Percentiles rank a stretch among this genome's conserved stretches.
Evolutionary conservation across 2,329 filamentous ascomycete genomes (phyloP).

Genomic region (Fusarium begoniae): DNA sequence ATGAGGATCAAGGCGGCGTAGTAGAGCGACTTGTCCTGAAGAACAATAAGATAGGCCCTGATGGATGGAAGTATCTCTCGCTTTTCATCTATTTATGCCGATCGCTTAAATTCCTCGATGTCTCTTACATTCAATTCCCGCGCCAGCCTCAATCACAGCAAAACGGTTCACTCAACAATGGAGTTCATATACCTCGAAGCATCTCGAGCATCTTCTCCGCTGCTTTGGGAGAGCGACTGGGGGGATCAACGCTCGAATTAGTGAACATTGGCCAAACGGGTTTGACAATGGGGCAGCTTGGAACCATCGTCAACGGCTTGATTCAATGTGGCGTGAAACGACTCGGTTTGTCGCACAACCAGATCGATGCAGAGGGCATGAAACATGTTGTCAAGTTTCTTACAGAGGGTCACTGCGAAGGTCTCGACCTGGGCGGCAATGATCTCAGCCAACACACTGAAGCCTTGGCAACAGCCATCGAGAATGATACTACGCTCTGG

Average conservation of each 20-base stretch:
- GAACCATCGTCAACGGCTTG: conserved; percentile 82
- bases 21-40: conserved; percentile 89
- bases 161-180: conserved; percentile 46
- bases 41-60: conserved; percentile 86
- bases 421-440: conserved; percentile 89
- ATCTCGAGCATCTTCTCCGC: conserved; percentile 74
- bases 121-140: conserved; percentile 86
- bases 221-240: conserved; percentile 79
- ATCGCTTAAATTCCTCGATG: conserved; percentile 84
- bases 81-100: conserved; percentile 91
- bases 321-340: conserved; percentile 79
- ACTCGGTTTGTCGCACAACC: conserved; percentile 84
- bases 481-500: conserved; percentile 70
- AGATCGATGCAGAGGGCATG: conserved; percentile 77
- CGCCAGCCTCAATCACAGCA: conserved; percentile 45
- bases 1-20: conserved; percentile 70
- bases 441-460: conserved; percentile 68
- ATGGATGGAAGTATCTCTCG: conserved; percentile 92
- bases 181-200: conserved; percentile 46
- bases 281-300: conserved; percentile 75
- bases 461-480: conserved; percentile 61
- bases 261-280: conserved; percentile 84
- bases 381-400: conserved; percentile 81
- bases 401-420: conserved; percentile 80
- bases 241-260: conserved; percentile 80